Base-by-base conservation (phyloP, 768 basidiomycete genomes). In the Hypholoma fasciculare region DNA sequence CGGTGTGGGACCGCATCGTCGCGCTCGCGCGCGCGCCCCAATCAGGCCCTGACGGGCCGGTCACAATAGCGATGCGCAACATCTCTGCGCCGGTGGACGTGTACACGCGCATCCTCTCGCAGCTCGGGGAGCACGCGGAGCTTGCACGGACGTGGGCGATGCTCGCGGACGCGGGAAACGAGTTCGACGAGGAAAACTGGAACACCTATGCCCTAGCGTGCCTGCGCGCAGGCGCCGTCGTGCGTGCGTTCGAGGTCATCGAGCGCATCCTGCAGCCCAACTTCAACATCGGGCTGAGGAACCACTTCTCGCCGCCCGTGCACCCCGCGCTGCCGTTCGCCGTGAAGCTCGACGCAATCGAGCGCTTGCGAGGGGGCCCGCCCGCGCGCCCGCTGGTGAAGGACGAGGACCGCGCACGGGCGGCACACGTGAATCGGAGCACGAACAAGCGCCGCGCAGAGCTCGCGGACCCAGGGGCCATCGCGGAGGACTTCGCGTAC, bases 141-240 rank as follows among this genome's bases (percentile, higher is more conserved):
- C 79, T 96, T 46, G 81, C 86, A 14, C 66, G 68, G 3, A 76
- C 81, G 0, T 98, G 96, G 95, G 74, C 76, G n/a, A 68, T 75
- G 30, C 79, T 92, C 50, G 81, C 82, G 59, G 62, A 71, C 11
- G 71, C 77, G 9, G 91, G 92, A 1, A 89, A 96, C 63, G 78
- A 78, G 12, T 93, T 94, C 69, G 92, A 96, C 68, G 82, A 90
- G 12, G 86, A 90, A 65, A 98, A 97, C 70, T 98, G 94, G 91
- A 97, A 96, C 66, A 86, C 92, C 65, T 79, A 97, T 26, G 81
- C 80, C 23, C 77, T 89, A 9, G 89, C 87, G 13, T 79, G 96
- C 20, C 78, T 94, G 39, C 86, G 90, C 30, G 92, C 90, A 0
- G 92, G 91, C 23, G 84, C 95, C 65, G 74, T 85, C n/a, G 86